Evolutionary conservation across 139 green algal species (phyloP), one percentile per base, ranked within the genome.

Genomic region (Deuterostichococcus epilithicus): DNA sequence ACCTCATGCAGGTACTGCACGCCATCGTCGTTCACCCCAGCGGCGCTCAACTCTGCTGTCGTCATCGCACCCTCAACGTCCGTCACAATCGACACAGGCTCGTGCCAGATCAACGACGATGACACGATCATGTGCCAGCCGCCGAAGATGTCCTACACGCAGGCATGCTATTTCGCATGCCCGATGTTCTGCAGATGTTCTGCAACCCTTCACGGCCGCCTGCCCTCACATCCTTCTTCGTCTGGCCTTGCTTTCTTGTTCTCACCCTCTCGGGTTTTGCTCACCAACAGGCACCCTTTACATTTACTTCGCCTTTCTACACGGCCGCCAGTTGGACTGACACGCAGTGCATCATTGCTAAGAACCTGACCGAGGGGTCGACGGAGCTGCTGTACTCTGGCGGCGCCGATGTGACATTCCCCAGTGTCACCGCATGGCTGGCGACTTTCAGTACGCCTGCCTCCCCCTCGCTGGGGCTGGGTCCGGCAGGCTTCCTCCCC

Each of bases 1-100:
- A n/a, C n/a, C n/a, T n/a, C n/a, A n/a, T 52, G 42, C 52, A 63
- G 52, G 52, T 63, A 63, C 52, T 63, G 52, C 52, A 63, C 52
- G 52, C 52, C 52, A 63, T 13, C 52, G 26, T 13, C 28, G 52
- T 63, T 30, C 52, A 63, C 52, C 18, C 52, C 52, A n/a, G 52
- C 52, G 18, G 52, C 18, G 20, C 52, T 63, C 3, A 63, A 63
- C 52, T 20, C 52, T 30, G 52, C 52, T 5, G 52, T 63, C 10
- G 52, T 63, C 13, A 63, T 63, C 28, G 52, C 52, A 28, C 52
- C 52, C 20, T 63, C 52, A 13, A 63, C 52, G 3, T 63, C 52
- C 5, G 52, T 63, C 10, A 63, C 8, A 3, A 63, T 63, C 52
- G 52, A 63, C 13, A 63, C 52, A 5, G 52, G 52, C 52, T 63